Evolutionary conservation across 352 stramenopile species (phyloP), one percentile per base, ranked within the genome.

Genomic region (Globisporangium heterothallicum): DNA sequence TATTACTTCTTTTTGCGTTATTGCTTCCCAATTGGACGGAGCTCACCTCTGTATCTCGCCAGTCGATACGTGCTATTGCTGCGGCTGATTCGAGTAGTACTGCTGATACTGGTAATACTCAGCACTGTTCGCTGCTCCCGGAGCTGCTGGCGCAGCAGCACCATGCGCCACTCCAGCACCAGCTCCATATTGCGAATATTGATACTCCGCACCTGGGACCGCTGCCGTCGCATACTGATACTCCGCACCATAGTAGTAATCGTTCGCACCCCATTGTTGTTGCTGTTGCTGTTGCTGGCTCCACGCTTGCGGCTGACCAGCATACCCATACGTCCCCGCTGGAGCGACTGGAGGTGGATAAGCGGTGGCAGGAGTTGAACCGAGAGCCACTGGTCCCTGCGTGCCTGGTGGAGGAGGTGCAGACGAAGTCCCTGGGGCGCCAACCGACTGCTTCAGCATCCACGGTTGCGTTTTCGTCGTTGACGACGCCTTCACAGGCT

Each of bases 231-330:
- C 27, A 13, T 43, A 65, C 46, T 72, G 66, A 36, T 74, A 53
- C 72, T 68, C 78, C n/a, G 53, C 52, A 6, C 66, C 66, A 43
- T 80, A 84, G 63, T 84, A 84, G 48, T 76, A 69, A 48, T 85
- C 78, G 19, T 54, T 49, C 30, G 41, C 56, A 19, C 50, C 53
- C 49, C 66, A 66, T 27, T 68, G 57, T 13, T 64, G 57, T n/a
- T 61, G 46, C 12, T 42, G 58, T 27, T 63, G 50, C 35, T 63
- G 60, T 34, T 65, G 59, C 49, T 18, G n/a, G n/a, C 58, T 47
- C 63, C 59, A 70, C 2, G 24, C 40, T 43, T 64, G 55, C 22
- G 42, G 7, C 12, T 63, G 55, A 6, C 30, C 18, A 5, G 27
- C 34, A 16, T 55, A 59, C n/a, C 46, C 34, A 41, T 84, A 81